Conservation (phyloP, 2,329 filamentous ascomycete genomes). For the Venturia asperata region DNA sequence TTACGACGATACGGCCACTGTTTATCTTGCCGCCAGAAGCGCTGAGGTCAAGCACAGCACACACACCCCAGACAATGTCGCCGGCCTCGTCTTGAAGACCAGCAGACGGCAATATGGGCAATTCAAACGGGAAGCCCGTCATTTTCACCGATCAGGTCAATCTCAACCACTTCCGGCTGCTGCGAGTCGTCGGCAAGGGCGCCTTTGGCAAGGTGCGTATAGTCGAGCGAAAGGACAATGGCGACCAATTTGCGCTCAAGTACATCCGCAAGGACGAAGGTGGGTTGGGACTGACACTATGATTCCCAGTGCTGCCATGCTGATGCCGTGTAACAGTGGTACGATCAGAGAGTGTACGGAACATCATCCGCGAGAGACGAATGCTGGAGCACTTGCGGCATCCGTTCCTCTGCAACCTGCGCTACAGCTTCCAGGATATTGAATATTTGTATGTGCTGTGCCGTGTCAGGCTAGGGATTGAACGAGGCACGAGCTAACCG, state of each 20-base stretch:
- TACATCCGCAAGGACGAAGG: constrained; percentile 99
- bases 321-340: constrained; percentile 59
- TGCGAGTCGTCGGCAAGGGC: constrained; percentile 93
- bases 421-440: constrained; percentile 98
- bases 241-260: constrained; percentile 89
- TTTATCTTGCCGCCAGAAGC: constrained; percentile 10
- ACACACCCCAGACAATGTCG: background rate
- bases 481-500: background rate
- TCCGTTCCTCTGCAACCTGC: constrained; percentile 94
- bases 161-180: constrained; percentile 90
- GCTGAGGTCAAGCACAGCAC: background rate
- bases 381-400: constrained; percentile 99
- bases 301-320: constrained; percentile 22
- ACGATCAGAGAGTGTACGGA: constrained; percentile 92
- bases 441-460: constrained; percentile 75
- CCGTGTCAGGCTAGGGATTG: background rate
- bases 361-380: constrained; percentile 92
- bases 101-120: constrained; percentile 61
- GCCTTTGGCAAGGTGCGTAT: constrained; percentile 99
- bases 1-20: background rate
- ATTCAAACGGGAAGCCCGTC: constrained; percentile 89
- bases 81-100: background rate
- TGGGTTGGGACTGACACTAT: constrained; percentile 37
- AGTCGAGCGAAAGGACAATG: constrained; percentile 93
- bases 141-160: constrained; percentile 93